Percentiles rank a stretch among this genome's conserved stretches.
These are phyloP conservation scores for Cryptosporidium xiaoi DNA, from an alignment of 169 alveolate species.

Conservation along the genomic window DNA sequence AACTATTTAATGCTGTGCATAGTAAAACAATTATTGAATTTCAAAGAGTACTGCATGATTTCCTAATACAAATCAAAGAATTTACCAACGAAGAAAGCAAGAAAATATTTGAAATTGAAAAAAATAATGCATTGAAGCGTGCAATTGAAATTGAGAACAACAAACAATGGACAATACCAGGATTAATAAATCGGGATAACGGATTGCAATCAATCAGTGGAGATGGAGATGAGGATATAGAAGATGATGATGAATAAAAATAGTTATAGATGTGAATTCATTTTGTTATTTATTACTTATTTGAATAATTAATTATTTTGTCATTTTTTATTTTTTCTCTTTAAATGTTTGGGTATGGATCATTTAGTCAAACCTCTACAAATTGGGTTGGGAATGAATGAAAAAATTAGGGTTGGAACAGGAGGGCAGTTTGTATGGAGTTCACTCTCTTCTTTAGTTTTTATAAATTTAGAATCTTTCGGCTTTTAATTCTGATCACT, in stretches of 20 bases:
- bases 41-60: constrained; percentile 76
- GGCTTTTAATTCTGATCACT: neutral
- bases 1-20: constrained; percentile 78
- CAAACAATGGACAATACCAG: constrained; percentile 65
- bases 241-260: constrained; percentile 55
- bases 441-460: neutral
- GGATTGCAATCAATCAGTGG: constrained; percentile 25
- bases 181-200: constrained; percentile 36
- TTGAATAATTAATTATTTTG: neutral
- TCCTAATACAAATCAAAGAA: constrained; percentile 78
- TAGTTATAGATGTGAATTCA: neutral
- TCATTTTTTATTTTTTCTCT: neutral
- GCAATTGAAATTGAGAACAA: constrained; percentile 68
- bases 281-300: too few relatives aligned
- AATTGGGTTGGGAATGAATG: neutral
- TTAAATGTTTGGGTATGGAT: neutral
- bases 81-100: constrained; percentile 61
- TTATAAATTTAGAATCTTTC: constrained; percentile 1
- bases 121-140: constrained; percentile 47
- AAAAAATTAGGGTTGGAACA: constrained; percentile 1
- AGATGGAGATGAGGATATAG: constrained; percentile 44
- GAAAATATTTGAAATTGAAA: constrained; percentile 42
- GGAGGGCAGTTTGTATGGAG: too few relatives aligned
- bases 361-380: neutral
- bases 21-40: constrained; percentile 78